Percentiles rank a stretch among this genome's conserved stretches.
Evolutionary conservation across 108 stramenopile genomes (phyloP).

Genomic region (Cyclotella kingstonii): DNA sequence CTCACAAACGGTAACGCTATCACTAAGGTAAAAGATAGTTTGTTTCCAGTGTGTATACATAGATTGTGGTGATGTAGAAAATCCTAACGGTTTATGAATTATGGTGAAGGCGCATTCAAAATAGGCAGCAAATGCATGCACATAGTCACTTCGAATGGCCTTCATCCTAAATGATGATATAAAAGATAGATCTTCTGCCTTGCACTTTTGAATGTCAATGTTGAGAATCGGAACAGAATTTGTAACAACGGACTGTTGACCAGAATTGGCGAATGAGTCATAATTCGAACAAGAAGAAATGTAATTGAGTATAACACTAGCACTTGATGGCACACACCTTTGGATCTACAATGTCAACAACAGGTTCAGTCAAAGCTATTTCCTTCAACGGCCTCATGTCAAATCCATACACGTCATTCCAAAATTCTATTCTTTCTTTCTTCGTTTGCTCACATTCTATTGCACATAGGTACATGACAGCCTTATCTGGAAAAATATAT

Average conservation of each 20-base stretch:
- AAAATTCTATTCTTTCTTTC: conserved; percentile 78
- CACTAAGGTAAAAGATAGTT: conserved; percentile 77
- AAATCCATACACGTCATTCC: conserved; percentile 97
- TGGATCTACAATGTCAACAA: conserved; percentile 76
- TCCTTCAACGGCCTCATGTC: conserved; percentile 92
- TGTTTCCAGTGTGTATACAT: conserved; percentile 99
- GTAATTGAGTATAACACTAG: no score
- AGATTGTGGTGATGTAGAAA: conserved; percentile 91
- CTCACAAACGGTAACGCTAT: conserved; percentile 58
- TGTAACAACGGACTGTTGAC: conserved; percentile 60
- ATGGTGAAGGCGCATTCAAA: conserved; percentile 95
- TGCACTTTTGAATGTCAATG: conserved; percentile 89
- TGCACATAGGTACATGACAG: conserved; percentile 83
- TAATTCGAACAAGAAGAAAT: not conserved
- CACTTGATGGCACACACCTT: no score
- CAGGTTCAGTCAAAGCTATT: conserved; percentile 91
- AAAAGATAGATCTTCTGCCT: conserved; percentile 88
- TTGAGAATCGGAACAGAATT: conserved; percentile 80
- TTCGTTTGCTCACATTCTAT: conserved; percentile 87
- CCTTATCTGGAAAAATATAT: conserved; percentile 92
- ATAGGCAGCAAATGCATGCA: conserved; percentile 92
- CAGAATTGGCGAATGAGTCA: not conserved
- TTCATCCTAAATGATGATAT: conserved; percentile 61
- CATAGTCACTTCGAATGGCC: conserved; percentile 76
- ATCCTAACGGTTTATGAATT: conserved; percentile 93